Percentiles rank a stretch among this genome's conserved stretches.
These are phyloP conservation scores for Saksenaea vasiformis DNA, from an alignment of 371 early-diverging fungal genomes.

Conservation along the genomic window DNA sequence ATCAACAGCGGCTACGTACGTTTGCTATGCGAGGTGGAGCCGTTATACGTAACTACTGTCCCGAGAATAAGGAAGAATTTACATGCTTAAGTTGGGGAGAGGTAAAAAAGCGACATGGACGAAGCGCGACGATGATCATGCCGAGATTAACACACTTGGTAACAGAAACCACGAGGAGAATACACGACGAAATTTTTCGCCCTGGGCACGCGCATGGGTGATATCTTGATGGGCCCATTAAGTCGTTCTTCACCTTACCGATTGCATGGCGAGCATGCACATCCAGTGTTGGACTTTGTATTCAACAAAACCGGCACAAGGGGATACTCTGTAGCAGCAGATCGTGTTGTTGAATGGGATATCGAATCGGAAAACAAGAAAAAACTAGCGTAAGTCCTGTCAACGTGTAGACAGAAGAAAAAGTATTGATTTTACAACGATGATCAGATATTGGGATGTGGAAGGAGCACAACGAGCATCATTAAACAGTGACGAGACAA, in stretches of 20 bases:
- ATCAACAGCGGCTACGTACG: constrained; percentile 54
- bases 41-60: constrained; percentile 43
- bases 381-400: constrained; percentile 21
- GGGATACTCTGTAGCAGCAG: constrained; percentile 57
- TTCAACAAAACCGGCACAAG: constrained; percentile 44
- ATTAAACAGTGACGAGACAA: constrained; percentile 47
- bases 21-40: constrained; percentile 55
- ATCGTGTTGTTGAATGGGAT: constrained; percentile 66
- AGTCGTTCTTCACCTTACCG: constrained; percentile 42
- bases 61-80: constrained; percentile 48
- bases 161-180: constrained; percentile 24
- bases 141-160: background rate
- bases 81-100: constrained; percentile 56
- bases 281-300: constrained; percentile 57
- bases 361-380: constrained; percentile 42
- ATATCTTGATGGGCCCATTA: constrained; percentile 53
- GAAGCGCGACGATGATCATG: constrained; percentile 18
- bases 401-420: background rate
- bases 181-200: constrained; percentile 43
- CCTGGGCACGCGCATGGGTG: constrained; percentile 55
- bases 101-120: constrained; percentile 10
- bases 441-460: constrained; percentile 1
- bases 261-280: constrained; percentile 45
- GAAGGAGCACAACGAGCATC: constrained; percentile 27
- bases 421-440: background rate